These are phyloP conservation scores for Tagetes erecta DNA, from an alignment of 129 eudicot genomes.

Conservation along the genomic window DNA sequence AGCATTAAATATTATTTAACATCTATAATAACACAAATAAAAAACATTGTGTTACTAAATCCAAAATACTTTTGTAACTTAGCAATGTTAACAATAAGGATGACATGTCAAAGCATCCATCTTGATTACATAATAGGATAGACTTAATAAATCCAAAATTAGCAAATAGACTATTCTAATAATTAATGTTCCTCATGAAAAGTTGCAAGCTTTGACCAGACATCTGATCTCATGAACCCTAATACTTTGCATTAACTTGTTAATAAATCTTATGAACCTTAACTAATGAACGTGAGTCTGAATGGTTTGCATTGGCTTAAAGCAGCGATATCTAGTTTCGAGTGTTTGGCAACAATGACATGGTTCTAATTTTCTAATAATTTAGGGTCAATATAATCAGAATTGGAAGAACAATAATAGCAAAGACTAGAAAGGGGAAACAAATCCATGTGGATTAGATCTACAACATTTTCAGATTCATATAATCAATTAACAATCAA, in stretches of 20 bases:
- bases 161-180: background rate
- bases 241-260: background rate
- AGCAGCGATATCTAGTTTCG: background rate
- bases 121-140: conserved; percentile 9
- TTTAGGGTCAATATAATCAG: background rate
- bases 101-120: conserved; percentile 5
- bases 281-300: background rate
- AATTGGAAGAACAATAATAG: background rate
- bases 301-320: background rate
- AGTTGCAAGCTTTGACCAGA: conserved; percentile 13
- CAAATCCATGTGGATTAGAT: background rate
- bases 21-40: conserved; percentile 12
- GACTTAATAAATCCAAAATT: conserved; percentile 7
- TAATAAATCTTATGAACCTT: background rate
- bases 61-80: background rate
- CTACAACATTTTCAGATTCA: background rate
- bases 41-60: background rate
- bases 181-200: background rate
- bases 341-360: conserved; percentile 2
- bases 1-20: conserved; percentile 7
- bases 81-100: conserved; percentile 12
- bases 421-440: background rate
- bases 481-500: conserved; percentile 8
- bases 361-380: background rate
- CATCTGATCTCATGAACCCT: background rate